Base-by-base conservation (phyloP, 306 rosid species). In the Begonia masoniana region DNA sequence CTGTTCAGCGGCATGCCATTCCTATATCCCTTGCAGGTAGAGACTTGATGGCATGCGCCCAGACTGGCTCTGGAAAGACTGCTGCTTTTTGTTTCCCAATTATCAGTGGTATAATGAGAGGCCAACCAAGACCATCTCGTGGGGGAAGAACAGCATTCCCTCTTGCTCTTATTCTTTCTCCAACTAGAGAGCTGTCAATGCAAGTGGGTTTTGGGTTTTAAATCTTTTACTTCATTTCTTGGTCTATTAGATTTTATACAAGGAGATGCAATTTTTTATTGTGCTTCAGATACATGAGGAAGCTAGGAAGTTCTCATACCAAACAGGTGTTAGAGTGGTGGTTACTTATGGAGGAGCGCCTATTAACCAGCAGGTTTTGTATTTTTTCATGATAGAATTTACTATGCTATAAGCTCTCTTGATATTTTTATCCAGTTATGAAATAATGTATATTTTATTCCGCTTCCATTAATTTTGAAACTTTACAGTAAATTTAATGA, bases 281-380 rank as follows among this genome's bases (percentile, higher is more conserved):
- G 60, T 71, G 48, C 65, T 83, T 64, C 85, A 82, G 93, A 86
- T 82, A 68, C 93, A 77, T 17, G 88, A 78, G 63, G 94, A 80
- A 72, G 86, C 88, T 50, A 74, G 52, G 68, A 83, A 87, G 31
- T 76, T 83, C 46, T 62, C 88, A 2, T 83, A 83, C 71, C 87
- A 83, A 71, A 83, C 87, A 2, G 86, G 88, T 74, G 96, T 83
- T 10, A 78, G 91, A 62, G 96, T 82, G 55, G 96, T 87, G 45
- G 96, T 87, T 77, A 88, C 84, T 58, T 86, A 86, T 59, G 95
- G 95, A 47, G 96, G 96, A 61, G 87, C 94, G 53, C 91, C 96
- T 55, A 78, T 87, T 63, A 74, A 74, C 75, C 91, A 76, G 57
- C 94, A 83, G 94, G 94, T 87, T 66, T 31, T 11, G 9, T 14